Evolutionary conservation across 176 grass and related monocot genomes (phyloP).

Genomic region (Neostapfia colusana): DNA sequence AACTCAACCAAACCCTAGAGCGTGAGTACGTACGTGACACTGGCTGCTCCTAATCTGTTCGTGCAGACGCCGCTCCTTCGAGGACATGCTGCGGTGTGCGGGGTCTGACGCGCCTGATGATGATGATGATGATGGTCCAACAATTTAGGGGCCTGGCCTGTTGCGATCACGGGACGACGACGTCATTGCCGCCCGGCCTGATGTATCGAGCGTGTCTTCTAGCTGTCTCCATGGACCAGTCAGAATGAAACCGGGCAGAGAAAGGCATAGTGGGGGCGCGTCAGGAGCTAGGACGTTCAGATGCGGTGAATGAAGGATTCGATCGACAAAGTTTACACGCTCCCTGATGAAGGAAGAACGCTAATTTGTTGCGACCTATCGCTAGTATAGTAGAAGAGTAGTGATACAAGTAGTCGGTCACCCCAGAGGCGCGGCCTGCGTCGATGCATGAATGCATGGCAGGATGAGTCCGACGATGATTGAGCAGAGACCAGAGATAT

Average conservation of each 20-base stretch:
- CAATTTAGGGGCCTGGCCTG: neutral
- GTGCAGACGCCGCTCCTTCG: neutral
- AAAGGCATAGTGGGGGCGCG: too few relatives aligned
- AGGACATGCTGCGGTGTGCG: too few relatives aligned
- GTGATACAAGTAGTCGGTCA: too few relatives aligned
- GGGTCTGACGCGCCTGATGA: neutral
- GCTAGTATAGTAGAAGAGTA: neutral
- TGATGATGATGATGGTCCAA: neutral
- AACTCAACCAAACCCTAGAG: neutral
- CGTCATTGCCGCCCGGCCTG: neutral
- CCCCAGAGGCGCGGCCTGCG: too few relatives aligned
- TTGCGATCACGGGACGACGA: neutral
- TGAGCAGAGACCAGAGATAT: neutral
- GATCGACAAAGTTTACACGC: neutral
- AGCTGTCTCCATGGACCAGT: neutral
- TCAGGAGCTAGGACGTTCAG: too few relatives aligned
- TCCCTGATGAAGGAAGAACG: neutral
- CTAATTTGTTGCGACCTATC: neutral
- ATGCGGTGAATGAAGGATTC: too few relatives aligned
- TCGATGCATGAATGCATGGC: neutral
- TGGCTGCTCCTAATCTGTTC: neutral
- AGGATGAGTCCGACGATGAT: neutral
- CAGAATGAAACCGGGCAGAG: neutral
- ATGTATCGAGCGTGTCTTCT: neutral
- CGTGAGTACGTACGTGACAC: neutral